Conservation (phyloP, 345 rosid genomes). For the Hypericum perforatum region DNA sequence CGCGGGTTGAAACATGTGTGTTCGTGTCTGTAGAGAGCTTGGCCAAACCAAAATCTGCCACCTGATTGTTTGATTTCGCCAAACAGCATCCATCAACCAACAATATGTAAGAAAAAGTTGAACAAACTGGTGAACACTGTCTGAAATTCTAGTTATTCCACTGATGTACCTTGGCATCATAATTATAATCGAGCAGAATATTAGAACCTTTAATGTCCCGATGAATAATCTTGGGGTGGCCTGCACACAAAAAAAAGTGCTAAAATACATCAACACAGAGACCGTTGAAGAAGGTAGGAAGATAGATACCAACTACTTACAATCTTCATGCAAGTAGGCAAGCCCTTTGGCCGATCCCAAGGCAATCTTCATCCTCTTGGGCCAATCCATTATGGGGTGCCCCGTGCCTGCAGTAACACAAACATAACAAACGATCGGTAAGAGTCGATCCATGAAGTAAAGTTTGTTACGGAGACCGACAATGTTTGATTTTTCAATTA, state of each 20-base stretch:
- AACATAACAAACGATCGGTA: not conserved
- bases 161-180: not conserved
- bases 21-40: not conserved
- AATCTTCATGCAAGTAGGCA: constrained; percentile 1
- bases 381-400: not conserved
- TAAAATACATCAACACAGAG: not conserved
- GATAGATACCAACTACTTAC: not conserved
- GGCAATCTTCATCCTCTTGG: not conserved
- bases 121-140: too few species aligned
- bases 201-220: constrained; percentile 4
- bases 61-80: not conserved
- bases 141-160: not conserved
- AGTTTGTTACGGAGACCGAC: too few species aligned
- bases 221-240: not conserved
- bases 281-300: not conserved
- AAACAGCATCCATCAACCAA: not conserved
- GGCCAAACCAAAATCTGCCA: constrained; percentile 6
- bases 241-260: not conserved
- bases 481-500: too few species aligned
- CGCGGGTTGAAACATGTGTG: constrained; percentile 4
- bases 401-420: constrained; percentile 2
- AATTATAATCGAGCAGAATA: constrained; percentile 2
- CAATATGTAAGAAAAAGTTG: too few species aligned
- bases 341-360: constrained; percentile 1
- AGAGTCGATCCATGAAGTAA: not conserved